Evolutionary conservation across 495 filamentous ascomycete species (phyloP).

Genomic region (Cercophora scortea): DNA sequence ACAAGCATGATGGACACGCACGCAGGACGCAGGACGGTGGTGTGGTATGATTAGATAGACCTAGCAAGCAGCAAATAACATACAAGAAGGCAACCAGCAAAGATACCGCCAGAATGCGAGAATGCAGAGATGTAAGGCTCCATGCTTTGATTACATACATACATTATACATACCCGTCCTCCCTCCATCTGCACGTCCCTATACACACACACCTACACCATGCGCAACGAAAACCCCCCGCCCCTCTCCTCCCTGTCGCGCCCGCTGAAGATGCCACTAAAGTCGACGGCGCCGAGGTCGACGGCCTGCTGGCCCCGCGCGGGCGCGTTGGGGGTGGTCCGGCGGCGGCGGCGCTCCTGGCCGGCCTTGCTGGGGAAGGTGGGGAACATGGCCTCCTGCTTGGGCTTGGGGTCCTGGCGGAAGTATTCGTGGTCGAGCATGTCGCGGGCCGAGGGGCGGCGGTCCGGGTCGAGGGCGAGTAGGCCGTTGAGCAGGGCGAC

Average conservation of each 20-base stretch:
- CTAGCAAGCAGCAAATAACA: too few species aligned
- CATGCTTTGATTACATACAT: too few species aligned
- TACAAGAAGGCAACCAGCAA: too few species aligned
- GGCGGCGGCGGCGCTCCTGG: conserved; percentile 70
- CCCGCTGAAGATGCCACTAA: conserved; percentile 68
- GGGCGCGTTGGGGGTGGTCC: conserved; percentile 81
- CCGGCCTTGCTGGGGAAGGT: conserved; percentile 93
- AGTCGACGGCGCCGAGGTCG: conserved; percentile 60
- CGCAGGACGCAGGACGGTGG: too few species aligned
- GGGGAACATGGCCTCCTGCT: conserved; percentile 78
- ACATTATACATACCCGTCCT: too few species aligned
- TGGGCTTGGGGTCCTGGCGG: conserved; percentile 78
- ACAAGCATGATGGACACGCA: too few species aligned
- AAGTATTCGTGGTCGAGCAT: conserved; percentile 68
- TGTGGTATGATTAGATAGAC: too few species aligned
- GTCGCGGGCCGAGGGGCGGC: conserved; percentile 56
- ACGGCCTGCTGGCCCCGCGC: conserved; percentile 65
- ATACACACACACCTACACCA: conserved; percentile 36
- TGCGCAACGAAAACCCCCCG: conserved; percentile 71
- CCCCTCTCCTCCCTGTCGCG: conserved; percentile 68
- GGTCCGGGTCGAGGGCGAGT: conserved; percentile 66
- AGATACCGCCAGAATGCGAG: too few species aligned
- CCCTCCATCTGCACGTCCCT: too few species aligned
- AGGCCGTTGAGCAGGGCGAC: conserved; percentile 58
- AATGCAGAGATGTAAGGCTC: too few species aligned